These are phyloP conservation scores for Yamadazyma jaroonii DNA, from an alignment of 1,139 yeast genomes.

Conservation along the genomic window DNA sequence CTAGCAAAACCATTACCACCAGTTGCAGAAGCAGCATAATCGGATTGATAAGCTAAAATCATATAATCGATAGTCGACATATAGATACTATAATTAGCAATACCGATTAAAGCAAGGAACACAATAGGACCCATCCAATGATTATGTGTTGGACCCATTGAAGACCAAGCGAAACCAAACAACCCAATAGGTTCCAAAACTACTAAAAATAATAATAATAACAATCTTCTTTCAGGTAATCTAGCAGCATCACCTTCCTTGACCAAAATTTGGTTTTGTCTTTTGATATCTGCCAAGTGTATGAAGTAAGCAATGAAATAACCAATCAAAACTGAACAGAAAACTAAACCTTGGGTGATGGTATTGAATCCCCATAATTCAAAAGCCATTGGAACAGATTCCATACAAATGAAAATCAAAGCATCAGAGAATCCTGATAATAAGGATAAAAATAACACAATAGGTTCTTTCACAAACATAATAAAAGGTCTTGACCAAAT, in stretches of 20 bases:
- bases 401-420: conserved; percentile 36
- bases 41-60: conserved; percentile 35
- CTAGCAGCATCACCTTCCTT: conserved; percentile 22
- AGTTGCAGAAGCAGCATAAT: conserved; percentile 39
- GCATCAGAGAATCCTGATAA: conserved; percentile 39
- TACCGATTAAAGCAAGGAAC: conserved; percentile 29
- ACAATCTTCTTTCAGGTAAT: conserved; percentile 24
- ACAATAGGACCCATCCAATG: conserved; percentile 39
- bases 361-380: conserved; percentile 24
- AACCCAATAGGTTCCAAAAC: conserved; percentile 35
- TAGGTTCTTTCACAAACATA: conserved; percentile 36
- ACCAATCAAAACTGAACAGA: conserved; percentile 28
- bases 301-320: conserved; percentile 27
- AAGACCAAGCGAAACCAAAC: conserved; percentile 38
- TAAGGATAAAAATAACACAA: conserved; percentile 33
- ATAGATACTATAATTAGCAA: conserved; percentile 35
- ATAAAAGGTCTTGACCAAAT: conserved; percentile 36
- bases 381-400: conserved; percentile 31
- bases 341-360: conserved; percentile 26
- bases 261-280: conserved; percentile 19
- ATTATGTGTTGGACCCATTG: conserved; percentile 27
- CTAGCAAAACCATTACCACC: conserved; percentile 42
- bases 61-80: conserved; percentile 39
- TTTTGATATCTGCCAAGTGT: conserved; percentile 23
- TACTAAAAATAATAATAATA: conserved; percentile 23